Percentiles rank a stretch among this genome's conserved stretches.
phyloP scores from a whole-genome alignment of 345 rosid species.

The Populus euphratica region DNA sequence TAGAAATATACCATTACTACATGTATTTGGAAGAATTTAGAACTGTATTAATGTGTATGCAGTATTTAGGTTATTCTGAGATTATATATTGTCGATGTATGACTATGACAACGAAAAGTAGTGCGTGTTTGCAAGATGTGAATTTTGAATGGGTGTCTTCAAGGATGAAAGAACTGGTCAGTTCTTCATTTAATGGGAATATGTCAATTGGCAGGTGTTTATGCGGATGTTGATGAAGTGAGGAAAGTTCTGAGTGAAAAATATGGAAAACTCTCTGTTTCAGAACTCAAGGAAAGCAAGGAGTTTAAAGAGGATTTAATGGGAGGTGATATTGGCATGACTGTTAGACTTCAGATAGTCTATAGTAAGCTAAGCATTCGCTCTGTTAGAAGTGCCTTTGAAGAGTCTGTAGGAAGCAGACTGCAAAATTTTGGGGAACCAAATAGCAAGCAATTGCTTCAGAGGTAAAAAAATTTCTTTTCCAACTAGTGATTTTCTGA shows the following conservation, averaged over 20 bases:
- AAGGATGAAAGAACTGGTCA: background rate
- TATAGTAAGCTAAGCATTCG: slow-evolving; percentile 66
- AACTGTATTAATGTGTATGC: too few species aligned
- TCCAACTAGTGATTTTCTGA: background rate
- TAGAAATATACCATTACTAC: too few species aligned
- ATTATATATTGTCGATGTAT: too few species aligned
- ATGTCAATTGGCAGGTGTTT: slow-evolving; percentile 54
- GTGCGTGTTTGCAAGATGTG: too few species aligned
- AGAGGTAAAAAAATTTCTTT: slow-evolving; percentile 40
- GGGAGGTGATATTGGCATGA: slow-evolving; percentile 62
- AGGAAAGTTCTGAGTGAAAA: slow-evolving; percentile 58
- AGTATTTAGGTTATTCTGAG: too few species aligned
- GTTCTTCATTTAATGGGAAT: background rate
- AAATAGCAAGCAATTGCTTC: slow-evolving; percentile 66
- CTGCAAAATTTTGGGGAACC: slow-evolving; percentile 64
- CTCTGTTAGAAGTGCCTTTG: slow-evolving; percentile 73
- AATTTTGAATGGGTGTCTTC: background rate
- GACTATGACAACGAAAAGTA: too few species aligned
- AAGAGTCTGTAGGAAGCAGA: slow-evolving; percentile 79
- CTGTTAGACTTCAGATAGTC: slow-evolving; percentile 77
- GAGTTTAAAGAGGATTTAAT: slow-evolving; percentile 51
- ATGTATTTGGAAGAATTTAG: too few species aligned
- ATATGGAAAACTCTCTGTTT: slow-evolving; percentile 47
- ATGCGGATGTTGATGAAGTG: slow-evolving; percentile 59
- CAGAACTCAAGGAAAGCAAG: slow-evolving; percentile 56